Evolutionary conservation across 2,329 filamentous ascomycete species (phyloP), one percentile per base, ranked within the genome.

Genomic region (Colletotrichum navitas): DNA sequence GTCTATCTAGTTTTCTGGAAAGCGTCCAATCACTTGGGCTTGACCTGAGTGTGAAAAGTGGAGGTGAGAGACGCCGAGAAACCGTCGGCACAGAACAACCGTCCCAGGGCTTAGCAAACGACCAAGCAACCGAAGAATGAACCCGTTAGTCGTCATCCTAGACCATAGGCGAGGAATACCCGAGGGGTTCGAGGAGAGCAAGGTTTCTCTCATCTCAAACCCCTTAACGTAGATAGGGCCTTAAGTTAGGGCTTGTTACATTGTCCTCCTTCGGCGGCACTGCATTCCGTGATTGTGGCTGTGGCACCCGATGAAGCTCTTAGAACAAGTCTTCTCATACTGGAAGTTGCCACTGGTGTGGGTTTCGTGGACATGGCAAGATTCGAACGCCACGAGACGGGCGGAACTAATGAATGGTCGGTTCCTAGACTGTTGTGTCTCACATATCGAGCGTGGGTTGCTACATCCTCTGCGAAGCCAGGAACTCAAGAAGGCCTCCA

Each of bases 81-180:
- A 62, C 26, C 4, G 43, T 36, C 59, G 59, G 59, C 59, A 62
- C 59, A 24, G 21, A 62, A 34, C 29, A 45, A 36, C 59, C 43
- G 59, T 49, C 43, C 21, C 47, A 36, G 21, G 59, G 29, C 59
- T 49, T 43, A 51, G 43, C 21, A 62, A 36, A 36, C 16, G 36
- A 51, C 56, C 56, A 39, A 47, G 26, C 39, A 34, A 47, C 18
- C 18, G 26, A 41, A 58, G n/a, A n/a, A 55, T 6, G 12, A 45
- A 45, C 24, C 3, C 55, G n/a, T 29, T 24, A 8, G 21, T 56
- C 32, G 21, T 18, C 51, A 16, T 14, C 16, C 29, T 54, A 16
- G 4, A 32, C 26, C 18, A 34, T 8, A 34, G 24, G 49, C 16
- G 14, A 29, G 14, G 24, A 32, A 52, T 24, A 32, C 14, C 49